Percentiles rank a stretch among this genome's conserved stretches.
Conservation (phyloP, 257 asterid genomes). For the Nicotiana tabacum region DNA sequence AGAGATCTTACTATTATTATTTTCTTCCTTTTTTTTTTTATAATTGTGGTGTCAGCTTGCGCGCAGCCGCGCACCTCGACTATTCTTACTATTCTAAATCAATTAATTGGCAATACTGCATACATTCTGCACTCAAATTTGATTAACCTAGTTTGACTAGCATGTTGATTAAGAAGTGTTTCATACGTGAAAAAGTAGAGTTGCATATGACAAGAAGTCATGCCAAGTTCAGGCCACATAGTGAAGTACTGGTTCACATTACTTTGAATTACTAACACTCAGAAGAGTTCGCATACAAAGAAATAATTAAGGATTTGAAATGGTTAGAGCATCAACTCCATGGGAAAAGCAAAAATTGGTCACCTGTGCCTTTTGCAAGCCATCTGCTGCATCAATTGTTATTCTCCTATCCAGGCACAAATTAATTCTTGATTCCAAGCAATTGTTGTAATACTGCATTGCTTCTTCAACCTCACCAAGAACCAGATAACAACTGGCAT, state of each 20-base stretch:
- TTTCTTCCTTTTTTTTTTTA: no score
- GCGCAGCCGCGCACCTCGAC: no score
- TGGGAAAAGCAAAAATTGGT: conserved; percentile 10
- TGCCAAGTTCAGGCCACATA: not conserved
- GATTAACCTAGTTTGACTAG: not conserved
- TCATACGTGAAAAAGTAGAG: not conserved
- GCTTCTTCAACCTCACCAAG: conserved; percentile 88
- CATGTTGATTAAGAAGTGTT: not conserved
- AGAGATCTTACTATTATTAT: no score
- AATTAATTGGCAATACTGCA: not conserved
- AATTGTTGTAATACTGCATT: conserved; percentile 40
- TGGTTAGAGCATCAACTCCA: not conserved
- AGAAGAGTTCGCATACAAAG: not conserved
- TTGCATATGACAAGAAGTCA: not conserved
- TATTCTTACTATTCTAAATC: not conserved
- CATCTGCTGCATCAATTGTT: conserved; percentile 79
- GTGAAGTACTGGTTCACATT: not conserved
- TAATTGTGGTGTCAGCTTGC: no score
- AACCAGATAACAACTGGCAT: conserved; percentile 65
- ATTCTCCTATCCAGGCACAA: conserved; percentile 83
- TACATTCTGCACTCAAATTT: not conserved
- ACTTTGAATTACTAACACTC: not conserved
- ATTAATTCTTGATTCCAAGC: conserved; percentile 47
- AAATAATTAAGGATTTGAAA: not conserved
- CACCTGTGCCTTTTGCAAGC: conserved; percentile 85